These are phyloP conservation scores for Tylopilus plumbeoviolaceoides DNA, from an alignment of 768 basidiomycete species.

Conservation along the genomic window DNA sequence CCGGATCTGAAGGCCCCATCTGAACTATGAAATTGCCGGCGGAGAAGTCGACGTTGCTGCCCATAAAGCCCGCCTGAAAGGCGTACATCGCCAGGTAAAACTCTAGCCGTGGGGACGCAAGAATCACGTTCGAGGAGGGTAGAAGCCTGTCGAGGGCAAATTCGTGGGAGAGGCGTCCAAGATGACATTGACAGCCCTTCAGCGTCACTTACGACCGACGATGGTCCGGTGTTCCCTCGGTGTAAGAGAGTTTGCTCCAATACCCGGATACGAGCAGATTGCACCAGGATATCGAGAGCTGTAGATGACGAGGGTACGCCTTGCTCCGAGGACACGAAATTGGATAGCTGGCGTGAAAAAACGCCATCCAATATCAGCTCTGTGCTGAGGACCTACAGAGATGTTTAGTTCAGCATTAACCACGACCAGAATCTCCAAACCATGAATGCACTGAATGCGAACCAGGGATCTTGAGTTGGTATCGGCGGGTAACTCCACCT, in stretches of 20 bases:
- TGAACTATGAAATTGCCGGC: constrained; percentile 21
- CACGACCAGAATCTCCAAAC: constrained; percentile 42
- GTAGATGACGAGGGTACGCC: constrained; percentile 15
- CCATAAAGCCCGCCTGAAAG: constrained; percentile 16
- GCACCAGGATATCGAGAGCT: constrained; percentile 41
- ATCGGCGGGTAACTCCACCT: neutral
- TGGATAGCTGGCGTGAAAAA: constrained; percentile 37
- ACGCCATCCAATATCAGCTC: constrained; percentile 40
- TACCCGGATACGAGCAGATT: constrained; percentile 37
- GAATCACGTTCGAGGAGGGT: neutral
- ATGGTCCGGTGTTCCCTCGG: neutral
- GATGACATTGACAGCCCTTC: constrained; percentile 15
- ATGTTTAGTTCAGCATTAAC: constrained; percentile 5
- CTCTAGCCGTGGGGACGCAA: constrained; percentile 12
- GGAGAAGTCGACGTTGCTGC: constrained; percentile 15
- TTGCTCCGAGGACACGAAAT: constrained; percentile 24
- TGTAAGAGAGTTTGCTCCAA: constrained; percentile 42
- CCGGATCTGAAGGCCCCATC: constrained; percentile 30
- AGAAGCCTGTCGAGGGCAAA: constrained; percentile 13
- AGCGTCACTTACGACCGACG: neutral
- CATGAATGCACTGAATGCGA: constrained; percentile 38
- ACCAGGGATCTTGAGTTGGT: constrained; percentile 11
- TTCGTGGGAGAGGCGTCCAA: constrained; percentile 15
- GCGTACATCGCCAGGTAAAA: constrained; percentile 17
- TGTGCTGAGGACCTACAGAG: constrained; percentile 32